These are phyloP conservation scores for Coemansia reversa DNA, from an alignment of 192 early-diverging fungal genomes.

Conservation along the genomic window DNA sequence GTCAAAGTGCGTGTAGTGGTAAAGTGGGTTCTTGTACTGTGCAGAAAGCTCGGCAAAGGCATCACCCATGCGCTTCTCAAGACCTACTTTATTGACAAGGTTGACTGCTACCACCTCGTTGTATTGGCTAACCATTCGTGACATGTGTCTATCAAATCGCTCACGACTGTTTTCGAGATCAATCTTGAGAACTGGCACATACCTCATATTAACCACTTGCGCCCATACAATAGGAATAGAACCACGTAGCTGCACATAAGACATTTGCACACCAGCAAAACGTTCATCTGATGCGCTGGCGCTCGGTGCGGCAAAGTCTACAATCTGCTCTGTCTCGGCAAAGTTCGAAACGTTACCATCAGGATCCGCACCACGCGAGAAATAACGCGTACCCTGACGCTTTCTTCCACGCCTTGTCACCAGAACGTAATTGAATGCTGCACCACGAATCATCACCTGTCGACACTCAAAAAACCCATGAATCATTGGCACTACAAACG, in stretches of 20 bases:
- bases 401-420: slow-evolving; percentile 81
- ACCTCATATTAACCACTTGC: slow-evolving; percentile 89
- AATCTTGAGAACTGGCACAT: slow-evolving; percentile 83
- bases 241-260: slow-evolving; percentile 93
- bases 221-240: slow-evolving; percentile 95
- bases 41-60: slow-evolving; percentile 72
- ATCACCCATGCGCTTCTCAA: slow-evolving; percentile 81
- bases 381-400: slow-evolving; percentile 86
- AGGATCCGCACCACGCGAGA: slow-evolving; percentile 89
- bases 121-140: slow-evolving; percentile 60
- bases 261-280: slow-evolving; percentile 47
- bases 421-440: slow-evolving; percentile 75
- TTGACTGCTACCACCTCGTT: slow-evolving; percentile 86
- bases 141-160: slow-evolving; percentile 42
- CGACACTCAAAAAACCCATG: slow-evolving; percentile 77
- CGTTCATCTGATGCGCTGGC: slow-evolving; percentile 14
- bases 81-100: slow-evolving; percentile 91
- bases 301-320: slow-evolving; percentile 58
- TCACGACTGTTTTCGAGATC: slow-evolving; percentile 48
- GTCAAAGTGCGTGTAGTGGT: slow-evolving; percentile 89
- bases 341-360: slow-evolving; percentile 94
- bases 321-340: slow-evolving; percentile 95
- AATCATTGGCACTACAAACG: slow-evolving; percentile 87
- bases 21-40: slow-evolving; percentile 57
- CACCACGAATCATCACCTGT: slow-evolving; percentile 61